Conservation (phyloP, 495 filamentous ascomycete species). For the Stereocaulon alpinum region DNA sequence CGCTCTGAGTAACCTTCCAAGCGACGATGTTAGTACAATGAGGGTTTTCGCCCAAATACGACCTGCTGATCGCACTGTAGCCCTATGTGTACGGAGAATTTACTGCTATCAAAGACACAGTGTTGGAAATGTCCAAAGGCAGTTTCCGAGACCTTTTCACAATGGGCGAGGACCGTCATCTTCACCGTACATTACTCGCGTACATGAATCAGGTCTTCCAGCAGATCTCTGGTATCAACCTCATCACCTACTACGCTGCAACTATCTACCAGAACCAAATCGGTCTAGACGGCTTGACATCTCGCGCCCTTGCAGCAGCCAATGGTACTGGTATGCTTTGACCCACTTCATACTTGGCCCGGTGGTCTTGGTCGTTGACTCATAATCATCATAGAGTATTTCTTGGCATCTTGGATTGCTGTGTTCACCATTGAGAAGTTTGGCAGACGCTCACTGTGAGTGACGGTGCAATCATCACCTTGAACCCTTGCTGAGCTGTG, state of each 20-base stretch:
- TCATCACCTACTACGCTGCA: conserved; percentile 65
- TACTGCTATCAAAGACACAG: conserved; percentile 63
- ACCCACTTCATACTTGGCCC: neutral
- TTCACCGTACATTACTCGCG: conserved; percentile 60
- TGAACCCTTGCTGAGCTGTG: neutral
- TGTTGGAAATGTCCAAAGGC: conserved; percentile 58
- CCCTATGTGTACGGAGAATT: conserved; percentile 53
- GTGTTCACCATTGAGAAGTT: conserved; percentile 61
- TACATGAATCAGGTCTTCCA: conserved; percentile 75
- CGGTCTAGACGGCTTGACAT: conserved; percentile 43
- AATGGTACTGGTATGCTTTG: conserved; percentile 45
- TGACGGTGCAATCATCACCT: neutral
- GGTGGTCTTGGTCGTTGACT: neutral
- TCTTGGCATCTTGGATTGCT: conserved; percentile 59
- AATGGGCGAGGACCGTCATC: conserved; percentile 60
- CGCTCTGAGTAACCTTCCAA: conserved; percentile 44
- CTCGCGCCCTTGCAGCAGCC: conserved; percentile 59
- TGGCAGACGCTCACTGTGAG: conserved; percentile 50
- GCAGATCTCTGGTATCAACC: conserved; percentile 65
- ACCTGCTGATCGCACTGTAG: neutral
- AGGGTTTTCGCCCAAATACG: neutral
- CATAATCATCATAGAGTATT: conserved; percentile 45
- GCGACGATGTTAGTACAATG: conserved; percentile 31
- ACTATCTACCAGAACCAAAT: conserved; percentile 51
- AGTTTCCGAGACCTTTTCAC: conserved; percentile 60